Evolutionary conservation across 2,329 filamentous ascomycete genomes (phyloP), one percentile per base, ranked within the genome.

Genomic region (Paecilomyces formosus): DNA sequence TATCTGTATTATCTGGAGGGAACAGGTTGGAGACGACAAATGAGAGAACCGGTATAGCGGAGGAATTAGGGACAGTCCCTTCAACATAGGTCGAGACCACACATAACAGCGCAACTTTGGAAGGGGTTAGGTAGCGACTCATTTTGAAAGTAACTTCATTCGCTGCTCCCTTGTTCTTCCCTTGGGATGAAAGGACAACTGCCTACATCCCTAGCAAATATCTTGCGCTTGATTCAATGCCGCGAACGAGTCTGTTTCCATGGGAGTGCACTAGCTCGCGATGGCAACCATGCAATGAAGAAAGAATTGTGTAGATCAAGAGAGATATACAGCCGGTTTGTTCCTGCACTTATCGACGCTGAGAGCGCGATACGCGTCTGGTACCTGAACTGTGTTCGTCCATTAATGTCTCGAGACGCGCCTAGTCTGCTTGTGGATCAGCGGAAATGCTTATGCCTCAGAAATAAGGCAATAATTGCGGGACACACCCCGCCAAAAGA

Each of bases 121-220:
- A 87, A 12, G 93, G 90, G n/a, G 90, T 96, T 53, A 97, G 82
- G 73, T 88, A 96, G 58, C 89, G 88, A 66, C 88, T 83, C 88
- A 93, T 95, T 56, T 60, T 69, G 60, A 7, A 9, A n/a, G 39
- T 21, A 21, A 45, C 8, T 15, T 45, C 39, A 45, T 9, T 8
- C 5, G n/a, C 5, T 18, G n/a, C n/a, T 45, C 7, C 15, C 15
- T 45, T 45, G 18, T 15, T 45, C n/a, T 45, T 45, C 39, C n/a
- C 39, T 45, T 45, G n/a, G 39, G 9, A 18, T 8, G n/a, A 45
- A n/a, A 31, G 30, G 30, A 18, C 39, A 45, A 9, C 15, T 18
- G 39, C n/a, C 39, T 45, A n/a, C 39, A 45, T 45, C 7, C 39
- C 39, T 45, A 21, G 39, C 7, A 18, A 21, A 9, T 45, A 45